phyloP scores from a whole-genome alignment of 805 yeast species.

The Yamadazyma sp. region DNA sequence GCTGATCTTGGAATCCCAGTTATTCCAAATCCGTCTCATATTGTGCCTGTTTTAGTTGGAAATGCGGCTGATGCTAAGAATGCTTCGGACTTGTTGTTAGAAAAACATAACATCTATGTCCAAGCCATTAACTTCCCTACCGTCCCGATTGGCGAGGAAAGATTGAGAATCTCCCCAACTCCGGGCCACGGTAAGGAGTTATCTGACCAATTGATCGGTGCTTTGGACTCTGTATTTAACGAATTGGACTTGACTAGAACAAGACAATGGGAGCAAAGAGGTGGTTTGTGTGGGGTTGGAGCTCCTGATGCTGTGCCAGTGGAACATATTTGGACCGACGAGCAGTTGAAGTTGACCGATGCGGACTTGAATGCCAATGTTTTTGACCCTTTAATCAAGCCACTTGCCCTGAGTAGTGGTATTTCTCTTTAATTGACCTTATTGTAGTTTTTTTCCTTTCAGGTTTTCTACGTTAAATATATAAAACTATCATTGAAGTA shows the following conservation, averaged over 20 bases:
- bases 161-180: conserved; percentile 97
- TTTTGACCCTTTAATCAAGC: conserved; percentile 57
- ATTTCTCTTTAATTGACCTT: conserved; percentile 28
- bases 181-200: conserved; percentile 88
- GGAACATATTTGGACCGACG: conserved; percentile 84
- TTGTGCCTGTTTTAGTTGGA: conserved; percentile 93
- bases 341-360: conserved; percentile 65
- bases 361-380: conserved; percentile 67
- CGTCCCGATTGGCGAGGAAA: conserved; percentile 92
- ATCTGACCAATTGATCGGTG: conserved; percentile 70
- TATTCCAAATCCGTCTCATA: conserved; percentile 96
- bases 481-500: too few species aligned
- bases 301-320: conserved; percentile 44
- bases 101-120: conserved; percentile 84
- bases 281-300: conserved; percentile 94
- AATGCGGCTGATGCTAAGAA: conserved; percentile 88
- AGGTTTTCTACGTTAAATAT: conserved; percentile 3
- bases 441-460: neutral
- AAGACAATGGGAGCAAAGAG: conserved; percentile 70
- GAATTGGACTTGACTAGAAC: conserved; percentile 74
- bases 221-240: conserved; percentile 78
- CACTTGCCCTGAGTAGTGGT: conserved; percentile 74
- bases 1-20: conserved; percentile 82
- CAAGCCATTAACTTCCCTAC: conserved; percentile 99
- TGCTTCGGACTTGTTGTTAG: conserved; percentile 87